Percentiles rank a stretch among this genome's conserved stretches.
Evolutionary conservation across 2,329 filamentous ascomycete genomes (phyloP).

Genomic region (Aspergillus brunneoviolaceus): DNA sequence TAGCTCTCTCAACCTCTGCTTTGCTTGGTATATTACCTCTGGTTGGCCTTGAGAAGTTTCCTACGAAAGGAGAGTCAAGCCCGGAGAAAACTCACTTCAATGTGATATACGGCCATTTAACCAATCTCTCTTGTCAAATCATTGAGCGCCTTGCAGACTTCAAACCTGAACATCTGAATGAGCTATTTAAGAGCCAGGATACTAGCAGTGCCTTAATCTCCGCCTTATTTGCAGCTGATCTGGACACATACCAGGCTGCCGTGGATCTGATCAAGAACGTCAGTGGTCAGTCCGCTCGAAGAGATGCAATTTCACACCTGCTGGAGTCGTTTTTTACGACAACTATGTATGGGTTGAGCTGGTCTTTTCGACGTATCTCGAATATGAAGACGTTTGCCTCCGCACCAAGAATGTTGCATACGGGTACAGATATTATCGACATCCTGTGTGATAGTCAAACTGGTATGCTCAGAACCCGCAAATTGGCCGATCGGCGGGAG

Average conservation of each 20-base stretch:
- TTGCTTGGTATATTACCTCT: slow-evolving; percentile 69
- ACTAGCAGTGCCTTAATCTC: slow-evolving; percentile 74
- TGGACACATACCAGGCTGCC: slow-evolving; percentile 74
- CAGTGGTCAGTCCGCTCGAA: slow-evolving; percentile 65
- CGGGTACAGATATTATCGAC: slow-evolving; percentile 61
- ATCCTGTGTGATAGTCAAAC: slow-evolving; percentile 64
- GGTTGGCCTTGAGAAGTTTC: slow-evolving; percentile 73
- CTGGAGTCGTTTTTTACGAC: slow-evolving; percentile 57
- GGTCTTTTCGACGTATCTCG: slow-evolving; percentile 56
- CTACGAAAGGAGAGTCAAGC: slow-evolving; percentile 46
- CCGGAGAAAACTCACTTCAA: slow-evolving; percentile 74
- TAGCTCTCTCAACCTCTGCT: slow-evolving; percentile 72
- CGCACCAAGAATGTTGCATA: slow-evolving; percentile 60
- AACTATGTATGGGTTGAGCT: slow-evolving; percentile 57
- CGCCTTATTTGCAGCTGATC: slow-evolving; percentile 76
- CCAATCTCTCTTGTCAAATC: slow-evolving; percentile 66
- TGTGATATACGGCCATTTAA: slow-evolving; percentile 62
- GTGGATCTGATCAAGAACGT: slow-evolving; percentile 80
- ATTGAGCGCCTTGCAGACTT: slow-evolving; percentile 80
- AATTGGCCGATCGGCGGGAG: slow-evolving; percentile 59
- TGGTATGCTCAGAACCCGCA: slow-evolving; percentile 59
- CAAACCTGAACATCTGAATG: slow-evolving; percentile 64
- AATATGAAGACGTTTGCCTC: slow-evolving; percentile 60
- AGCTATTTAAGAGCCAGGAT: slow-evolving; percentile 65
- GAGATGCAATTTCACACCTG: slow-evolving; percentile 62